Conservation (phyloP, 1,284 basidiomycete genomes). For the Austroboletus olivaceoglutinosus region DNA sequence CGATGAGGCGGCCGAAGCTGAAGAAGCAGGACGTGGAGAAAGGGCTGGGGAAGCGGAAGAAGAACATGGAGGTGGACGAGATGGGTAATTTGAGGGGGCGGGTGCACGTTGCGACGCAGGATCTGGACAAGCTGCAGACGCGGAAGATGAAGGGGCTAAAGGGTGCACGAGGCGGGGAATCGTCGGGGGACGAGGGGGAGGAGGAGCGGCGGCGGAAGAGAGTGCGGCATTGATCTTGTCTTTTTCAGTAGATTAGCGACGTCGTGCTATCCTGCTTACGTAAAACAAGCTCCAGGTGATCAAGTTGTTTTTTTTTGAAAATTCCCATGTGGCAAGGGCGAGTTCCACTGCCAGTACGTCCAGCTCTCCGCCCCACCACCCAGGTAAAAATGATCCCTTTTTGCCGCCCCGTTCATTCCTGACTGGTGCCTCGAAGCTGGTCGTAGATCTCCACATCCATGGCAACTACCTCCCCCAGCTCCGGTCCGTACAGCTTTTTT, state of each 20-base stretch:
- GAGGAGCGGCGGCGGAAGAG: too few species aligned
- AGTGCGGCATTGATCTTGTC: too few species aligned
- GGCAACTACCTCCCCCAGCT: neutral
- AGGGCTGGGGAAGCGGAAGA: conserved; percentile 88
- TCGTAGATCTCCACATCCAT: neutral
- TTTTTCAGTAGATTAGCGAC: too few species aligned
- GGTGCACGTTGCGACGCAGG: conserved; percentile 89
- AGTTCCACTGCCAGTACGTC: conserved; percentile 1
- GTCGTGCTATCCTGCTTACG: conserved; percentile 6
- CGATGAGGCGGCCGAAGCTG: conserved; percentile 83
- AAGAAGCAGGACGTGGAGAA: conserved; percentile 83
- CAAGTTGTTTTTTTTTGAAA: neutral
- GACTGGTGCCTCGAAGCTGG: too few species aligned
- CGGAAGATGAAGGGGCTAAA: conserved; percentile 83
- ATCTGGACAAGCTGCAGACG: conserved; percentile 82
- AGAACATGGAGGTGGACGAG: conserved; percentile 95
- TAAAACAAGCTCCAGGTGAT: conserved; percentile 12
- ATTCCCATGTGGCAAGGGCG: neutral
- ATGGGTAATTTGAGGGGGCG: conserved; percentile 96
- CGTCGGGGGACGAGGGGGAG: neutral
- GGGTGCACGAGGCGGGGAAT: neutral
- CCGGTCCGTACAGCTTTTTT: conserved; percentile 9
- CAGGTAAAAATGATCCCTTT: too few species aligned
- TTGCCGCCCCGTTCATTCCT: too few species aligned
- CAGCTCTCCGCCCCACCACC: neutral